phyloP scores from a whole-genome alignment of 805 yeast genomes.

The Saccharomycopsis synnaedendra region DNA sequence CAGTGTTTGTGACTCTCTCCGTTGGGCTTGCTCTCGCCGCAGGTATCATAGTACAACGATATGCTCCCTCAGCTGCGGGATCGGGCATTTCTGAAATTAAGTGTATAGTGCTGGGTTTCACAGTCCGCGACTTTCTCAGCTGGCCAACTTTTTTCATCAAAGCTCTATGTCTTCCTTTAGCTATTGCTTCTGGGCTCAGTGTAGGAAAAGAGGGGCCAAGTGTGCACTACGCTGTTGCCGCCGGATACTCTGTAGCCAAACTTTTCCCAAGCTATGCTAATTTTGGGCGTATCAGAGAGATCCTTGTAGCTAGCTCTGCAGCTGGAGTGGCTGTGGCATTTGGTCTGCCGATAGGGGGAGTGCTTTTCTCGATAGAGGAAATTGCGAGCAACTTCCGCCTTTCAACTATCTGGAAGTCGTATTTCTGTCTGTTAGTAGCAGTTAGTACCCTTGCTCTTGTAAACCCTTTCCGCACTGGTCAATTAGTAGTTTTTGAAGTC shows the following conservation, averaged over 20 bases:
- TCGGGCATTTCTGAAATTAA: slow-evolving; percentile 96
- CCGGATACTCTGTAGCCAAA: slow-evolving; percentile 70
- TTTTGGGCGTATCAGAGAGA: slow-evolving; percentile 33
- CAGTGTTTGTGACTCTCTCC: slow-evolving; percentile 48
- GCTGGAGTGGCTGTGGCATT: slow-evolving; percentile 99
- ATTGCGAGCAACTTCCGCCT: slow-evolving; percentile 61
- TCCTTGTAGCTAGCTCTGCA: slow-evolving; percentile 83
- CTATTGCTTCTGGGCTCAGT: slow-evolving; percentile 86
- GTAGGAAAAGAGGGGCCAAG: slow-evolving; percentile 98
- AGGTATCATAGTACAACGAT: slow-evolving; percentile 53
- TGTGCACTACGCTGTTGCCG: slow-evolving; percentile 95
- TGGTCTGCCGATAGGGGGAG: slow-evolving; percentile 96
- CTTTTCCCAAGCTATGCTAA: slow-evolving; percentile 18
- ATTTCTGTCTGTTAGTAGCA: slow-evolving; percentile 83
- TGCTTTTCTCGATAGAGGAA: slow-evolving; percentile 85
- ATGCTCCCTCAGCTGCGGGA: slow-evolving; percentile 91
- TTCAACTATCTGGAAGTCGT: slow-evolving; percentile 80
- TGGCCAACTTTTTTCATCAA: slow-evolving; percentile 65
- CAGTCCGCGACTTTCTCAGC: slow-evolving; percentile 64
- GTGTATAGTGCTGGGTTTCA: slow-evolving; percentile 86
- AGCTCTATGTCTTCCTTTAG: slow-evolving; percentile 72
- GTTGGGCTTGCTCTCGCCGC: slow-evolving; percentile 51
- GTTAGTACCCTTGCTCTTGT: slow-evolving; percentile 68
- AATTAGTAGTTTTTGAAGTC: slow-evolving; percentile 88
- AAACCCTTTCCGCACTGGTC: slow-evolving; percentile 92